These are phyloP conservation scores for Lactarius pseudohatsudake DNA, from an alignment of 768 basidiomycete species.

Conservation along the genomic window DNA sequence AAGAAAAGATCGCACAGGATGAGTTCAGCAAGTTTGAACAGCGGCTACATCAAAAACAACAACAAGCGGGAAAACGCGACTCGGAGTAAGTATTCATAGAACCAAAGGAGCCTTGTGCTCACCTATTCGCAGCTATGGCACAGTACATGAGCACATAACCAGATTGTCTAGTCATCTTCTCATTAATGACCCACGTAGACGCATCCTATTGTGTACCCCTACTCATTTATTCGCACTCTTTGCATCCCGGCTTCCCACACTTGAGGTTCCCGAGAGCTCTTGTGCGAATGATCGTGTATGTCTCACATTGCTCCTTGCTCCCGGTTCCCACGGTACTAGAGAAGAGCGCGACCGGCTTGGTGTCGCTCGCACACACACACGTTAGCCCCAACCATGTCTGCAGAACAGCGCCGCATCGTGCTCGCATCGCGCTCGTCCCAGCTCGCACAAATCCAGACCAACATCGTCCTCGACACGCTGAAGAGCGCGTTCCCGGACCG, in stretches of 20 bases:
- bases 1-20: constrained; percentile 80
- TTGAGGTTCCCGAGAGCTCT: neutral
- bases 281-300: constrained; percentile 21
- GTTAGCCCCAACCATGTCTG: constrained; percentile 2
- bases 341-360: no score
- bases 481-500: constrained; percentile 52
- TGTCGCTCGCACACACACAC: no score
- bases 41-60: constrained; percentile 49
- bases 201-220: constrained; percentile 12
- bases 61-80: constrained; percentile 38
- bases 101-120: constrained; percentile 21
- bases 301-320: neutral
- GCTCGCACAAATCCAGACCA: constrained; percentile 88
- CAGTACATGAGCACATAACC: constrained; percentile 75
- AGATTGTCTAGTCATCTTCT: neutral
- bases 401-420: constrained; percentile 50
- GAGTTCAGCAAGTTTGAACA: constrained; percentile 90
- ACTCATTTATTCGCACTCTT: constrained; percentile 6
- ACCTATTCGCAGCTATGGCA: constrained; percentile 57
- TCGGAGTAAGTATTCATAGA: constrained; percentile 44
- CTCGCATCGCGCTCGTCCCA: constrained; percentile 87
- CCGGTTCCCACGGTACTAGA: neutral
- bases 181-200: constrained; percentile 17
- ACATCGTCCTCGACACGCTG: constrained; percentile 69
- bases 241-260: neutral